Evolutionary conservation across 2,329 filamentous ascomycete species (phyloP).

Genomic region (Thermothelomyces thermophilus): DNA sequence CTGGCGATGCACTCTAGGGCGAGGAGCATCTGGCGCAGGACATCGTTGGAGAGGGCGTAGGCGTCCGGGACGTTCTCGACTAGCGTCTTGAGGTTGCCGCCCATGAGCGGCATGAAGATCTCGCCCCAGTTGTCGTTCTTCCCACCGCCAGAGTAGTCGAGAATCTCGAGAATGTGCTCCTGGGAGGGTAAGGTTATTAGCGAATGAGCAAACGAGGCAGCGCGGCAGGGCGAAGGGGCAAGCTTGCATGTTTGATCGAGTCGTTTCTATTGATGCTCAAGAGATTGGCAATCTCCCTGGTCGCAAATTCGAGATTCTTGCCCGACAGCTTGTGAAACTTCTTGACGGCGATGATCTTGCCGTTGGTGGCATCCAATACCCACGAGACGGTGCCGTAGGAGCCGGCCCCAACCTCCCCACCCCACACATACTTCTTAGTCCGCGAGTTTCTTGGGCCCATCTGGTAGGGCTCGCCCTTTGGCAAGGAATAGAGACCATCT

Average conservation of each 20-base stretch:
- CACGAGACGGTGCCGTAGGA: conserved; percentile 25
- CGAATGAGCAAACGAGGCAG: background rate
- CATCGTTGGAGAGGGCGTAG: conserved; percentile 11
- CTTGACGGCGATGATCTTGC: conserved; percentile 28
- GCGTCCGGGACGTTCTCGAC: conserved; percentile 8
- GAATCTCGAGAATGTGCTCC: conserved; percentile 24
- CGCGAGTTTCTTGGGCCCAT: conserved; percentile 19
- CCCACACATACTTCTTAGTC: conserved; percentile 23
- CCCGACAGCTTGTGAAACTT: conserved; percentile 25
- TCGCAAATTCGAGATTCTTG: conserved; percentile 24
- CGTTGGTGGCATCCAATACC: conserved; percentile 22
- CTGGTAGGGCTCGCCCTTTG: conserved; percentile 18
- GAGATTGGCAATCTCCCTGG: conserved; percentile 26
- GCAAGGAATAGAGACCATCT: conserved; percentile 21
- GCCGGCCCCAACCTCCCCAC: conserved; percentile 23
- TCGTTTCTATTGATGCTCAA: conserved; percentile 21
- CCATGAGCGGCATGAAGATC: conserved; percentile 24
- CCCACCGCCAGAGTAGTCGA: conserved; percentile 17
- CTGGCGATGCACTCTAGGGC: conserved; percentile 21
- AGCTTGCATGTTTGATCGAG: conserved; percentile 21
- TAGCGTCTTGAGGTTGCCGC: conserved; percentile 22
- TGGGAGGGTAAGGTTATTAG: conserved; percentile 2
- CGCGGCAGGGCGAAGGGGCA: background rate
- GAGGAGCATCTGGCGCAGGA: conserved; percentile 25
- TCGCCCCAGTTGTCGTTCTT: conserved; percentile 21